Base-by-base conservation (phyloP, 495 filamentous ascomycete genomes). In the Platismatia glauca region DNA sequence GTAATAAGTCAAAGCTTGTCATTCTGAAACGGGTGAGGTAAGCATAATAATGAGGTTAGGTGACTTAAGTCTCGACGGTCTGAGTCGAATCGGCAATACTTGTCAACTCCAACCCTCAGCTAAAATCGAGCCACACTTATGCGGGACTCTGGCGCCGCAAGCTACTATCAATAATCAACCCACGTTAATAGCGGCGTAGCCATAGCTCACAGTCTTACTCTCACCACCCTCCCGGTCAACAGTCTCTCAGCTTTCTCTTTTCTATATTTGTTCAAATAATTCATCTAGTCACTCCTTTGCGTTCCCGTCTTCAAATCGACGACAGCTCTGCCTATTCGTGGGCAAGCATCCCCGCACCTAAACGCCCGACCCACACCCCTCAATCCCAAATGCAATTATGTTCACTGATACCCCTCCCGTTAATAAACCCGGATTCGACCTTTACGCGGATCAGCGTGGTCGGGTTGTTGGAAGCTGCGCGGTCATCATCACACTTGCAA, bases 391-490 rank as follows among this genome's bases (percentile, higher is more conserved):
- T 27, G 11, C 13, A n/a, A 13, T 50, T 24, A 50, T 27, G 22
- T 13, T 24, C 24, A 18, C 22, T 29, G 46, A 50, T 12, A 7
- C 4, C 1, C 13, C 24, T 18, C 46, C 11, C 12, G 9, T 24
- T 18, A 8, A 8, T 5, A 22, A 3, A n/a, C n/a, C 43, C 29
- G 46, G 46, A 0, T 3, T 50, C 13, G 24, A 50, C 46, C 22
- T 27, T 0, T 29, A 41, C 29, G 63, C 44, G 20, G 52, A 65
- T n/a, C 63, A 65, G 33, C 57, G 52, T 7, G 63, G 48, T n/a
- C 38, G 63, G 8, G 44, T 65, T 5, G 41, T 65, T 16, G 63
- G 57, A 29, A 55, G 46, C 48, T 55, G 24, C 11, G 31, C 35
- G 13, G 63, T 50, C 1, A 41, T 56, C 22, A 53, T 65, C 27